Base-by-base conservation (phyloP, 331 rosid species). In the Arachis monticola region DNA sequence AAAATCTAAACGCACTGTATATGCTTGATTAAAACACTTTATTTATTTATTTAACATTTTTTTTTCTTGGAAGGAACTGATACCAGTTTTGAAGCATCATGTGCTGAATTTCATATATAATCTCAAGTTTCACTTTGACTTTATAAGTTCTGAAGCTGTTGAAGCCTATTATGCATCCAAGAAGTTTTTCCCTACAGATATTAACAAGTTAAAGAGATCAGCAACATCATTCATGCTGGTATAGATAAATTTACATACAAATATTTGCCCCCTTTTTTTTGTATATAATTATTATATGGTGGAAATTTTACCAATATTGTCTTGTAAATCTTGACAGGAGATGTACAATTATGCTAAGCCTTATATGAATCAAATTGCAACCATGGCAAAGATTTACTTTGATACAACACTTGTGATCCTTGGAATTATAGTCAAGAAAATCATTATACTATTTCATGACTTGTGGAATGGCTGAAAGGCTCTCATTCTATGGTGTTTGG, bases 1-100 rank as follows among this genome's bases (percentile, higher is more conserved):
- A 35, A 48, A 48, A 8, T 48, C 53, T 7, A 10, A 47, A 10
- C 13, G 3, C 13, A 6, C 8, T 44, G 8, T 35, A 44, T 6
- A 44, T 44, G 17, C 56, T 48, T 51, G 14, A 51, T 10, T 51
- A 51, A 51, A 51, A 10, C 53, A 8, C 56, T 35, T 35, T 35
- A 2, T 35, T 35, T 3, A 35, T 17, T 35, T 35, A 35, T 35
- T 35, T 35, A 4, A 35, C 12, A 5, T 10, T 3, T 50, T 50
- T 50, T 11, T 50, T 51, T 51, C 6, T 69, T 63, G 74, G 77
- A 41, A 86, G 89, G 81, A 78, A 42, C 64, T 78, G 81, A 55
- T 82, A 8, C 88, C 82, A 66, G 56, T 64, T 48, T 32, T 84
- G 80, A 77, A 59, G 79, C 69, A 77, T 50, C 79, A 77, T n/a